Evolutionary conservation across 192 early-diverging fungal species (phyloP), one percentile per base, ranked within the genome.

Genomic region (Entophlyctis luteolus): DNA sequence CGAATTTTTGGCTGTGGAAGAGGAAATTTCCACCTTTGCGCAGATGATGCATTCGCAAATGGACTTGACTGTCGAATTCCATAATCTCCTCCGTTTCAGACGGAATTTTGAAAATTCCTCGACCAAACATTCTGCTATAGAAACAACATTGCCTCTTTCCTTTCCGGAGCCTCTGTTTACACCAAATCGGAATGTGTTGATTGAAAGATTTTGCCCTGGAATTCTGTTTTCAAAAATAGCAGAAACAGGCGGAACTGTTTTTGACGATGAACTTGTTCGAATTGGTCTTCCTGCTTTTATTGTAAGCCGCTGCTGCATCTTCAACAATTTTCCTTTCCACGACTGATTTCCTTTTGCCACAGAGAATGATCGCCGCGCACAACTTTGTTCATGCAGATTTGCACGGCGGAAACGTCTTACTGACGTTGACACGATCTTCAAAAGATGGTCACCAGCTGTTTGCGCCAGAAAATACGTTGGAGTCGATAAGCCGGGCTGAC

Each of bases 331-430:
- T 25, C 22, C 14, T 25, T 53, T 16, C 52, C 25, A 6, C 50
- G 16, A 28, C 1, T 16, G 34, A 72, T 38, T 37, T 56, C 46
- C 12, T 62, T 48, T 48, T 67, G 27, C 27, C 36, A 27, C 56
- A 89, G 79, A 80, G 88, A 27, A 98, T 98, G 95, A 79, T 98
- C 1, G 90, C 93, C 31, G 77, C 89, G 49, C 90, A 94, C 75
- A 97, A 97, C 71, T 93, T 95, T 79, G 86, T 94, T 22, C 95
- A 97, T 10, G 62, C 62, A 2, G 62, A 63, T 32, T 33, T 95
- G 47, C 95, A 98, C 52, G 93, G 93, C 22, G 95, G 78, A 33
- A 98, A 98, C 67, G 95, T 95, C 45, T 76, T 95, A 68, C 82
- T 98, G 1, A 83, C 84, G 8, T 91, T 95, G 67, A 45, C 39